Evolutionary conservation across 2,329 filamentous ascomycete genomes (phyloP).

Genomic region (Thelonectria blattea): DNA sequence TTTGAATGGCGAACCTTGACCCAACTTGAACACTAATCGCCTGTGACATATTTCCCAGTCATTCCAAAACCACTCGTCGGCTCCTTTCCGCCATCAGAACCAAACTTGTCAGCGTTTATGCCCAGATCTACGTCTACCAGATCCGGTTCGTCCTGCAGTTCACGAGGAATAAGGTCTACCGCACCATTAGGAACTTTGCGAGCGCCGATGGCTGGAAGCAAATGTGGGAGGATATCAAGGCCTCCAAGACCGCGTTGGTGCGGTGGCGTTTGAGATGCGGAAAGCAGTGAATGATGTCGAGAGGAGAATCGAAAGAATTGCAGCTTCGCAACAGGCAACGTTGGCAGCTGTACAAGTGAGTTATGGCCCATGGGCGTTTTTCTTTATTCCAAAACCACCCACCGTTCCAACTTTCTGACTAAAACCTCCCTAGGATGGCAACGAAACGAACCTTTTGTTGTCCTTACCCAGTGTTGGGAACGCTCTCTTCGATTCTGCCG

Average conservation of each 20-base stretch:
- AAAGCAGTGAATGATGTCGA: neutral
- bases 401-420: neutral
- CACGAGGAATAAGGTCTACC: neutral
- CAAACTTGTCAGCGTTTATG: slow-evolving; percentile 13
- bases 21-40: neutral
- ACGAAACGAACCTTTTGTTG: slow-evolving; percentile 1
- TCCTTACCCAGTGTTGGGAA: neutral
- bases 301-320: neutral
- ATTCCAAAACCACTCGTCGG: neutral
- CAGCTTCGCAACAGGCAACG: neutral
- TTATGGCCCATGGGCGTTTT: neutral
- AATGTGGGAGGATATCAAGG: slow-evolving; percentile 5
- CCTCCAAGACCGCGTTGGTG: neutral
- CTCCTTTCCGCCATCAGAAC: neutral
- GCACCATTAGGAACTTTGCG: neutral
- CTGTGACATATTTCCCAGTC: neutral
- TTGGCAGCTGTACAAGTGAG: neutral
- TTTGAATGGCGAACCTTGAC: too few species aligned
- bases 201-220: slow-evolving; percentile 10
- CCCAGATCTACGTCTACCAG: slow-evolving; percentile 7
- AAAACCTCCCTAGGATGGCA: neutral
- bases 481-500: neutral
- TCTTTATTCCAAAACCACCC: neutral
- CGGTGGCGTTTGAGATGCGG: neutral
- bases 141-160: slow-evolving; percentile 13